Percentiles rank a stretch among this genome's conserved stretches.
phyloP scores from a whole-genome alignment of 176 grass and related monocot species.

The Melocanna baccifera region DNA sequence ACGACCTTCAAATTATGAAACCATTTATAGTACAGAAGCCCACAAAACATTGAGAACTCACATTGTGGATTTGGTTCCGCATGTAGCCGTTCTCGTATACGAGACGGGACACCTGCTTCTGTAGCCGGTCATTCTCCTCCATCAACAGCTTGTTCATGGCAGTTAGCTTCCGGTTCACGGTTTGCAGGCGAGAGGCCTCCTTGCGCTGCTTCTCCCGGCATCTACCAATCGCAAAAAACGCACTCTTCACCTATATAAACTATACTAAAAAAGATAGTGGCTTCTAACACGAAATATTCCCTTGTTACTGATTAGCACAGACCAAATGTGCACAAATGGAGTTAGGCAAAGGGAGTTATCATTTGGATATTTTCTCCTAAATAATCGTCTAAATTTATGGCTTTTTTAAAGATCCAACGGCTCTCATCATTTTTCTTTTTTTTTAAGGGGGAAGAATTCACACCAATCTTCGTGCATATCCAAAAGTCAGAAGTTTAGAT shows the following conservation, averaged over 20 bases:
- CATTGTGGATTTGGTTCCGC: slow-evolving; percentile 72
- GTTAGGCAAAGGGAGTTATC: slow-evolving; percentile 21
- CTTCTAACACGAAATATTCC: slow-evolving; percentile 16
- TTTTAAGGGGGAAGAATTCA: too few relatives aligned
- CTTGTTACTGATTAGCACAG: not conserved
- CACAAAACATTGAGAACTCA: slow-evolving; percentile 17
- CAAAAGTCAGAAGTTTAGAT: too few relatives aligned
- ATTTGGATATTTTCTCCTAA: too few relatives aligned
- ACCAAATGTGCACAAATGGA: slow-evolving; percentile 1
- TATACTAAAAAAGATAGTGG: not conserved
- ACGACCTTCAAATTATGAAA: not conserved
- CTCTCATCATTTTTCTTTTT: too few relatives aligned
- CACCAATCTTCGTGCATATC: too few relatives aligned
- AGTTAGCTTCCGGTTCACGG: slow-evolving; percentile 85
- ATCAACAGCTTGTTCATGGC: slow-evolving; percentile 98
- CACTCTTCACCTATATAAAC: not conserved
- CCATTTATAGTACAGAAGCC: not conserved
- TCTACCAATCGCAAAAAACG: slow-evolving; percentile 42
- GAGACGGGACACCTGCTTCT: slow-evolving; percentile 95
- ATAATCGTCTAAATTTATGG: too few relatives aligned
- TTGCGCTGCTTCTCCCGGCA: slow-evolving; percentile 99
- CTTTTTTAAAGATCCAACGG: too few relatives aligned
- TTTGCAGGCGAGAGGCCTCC: slow-evolving; percentile 90
- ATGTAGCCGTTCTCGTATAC: slow-evolving; percentile 74
- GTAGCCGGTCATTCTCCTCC: slow-evolving; percentile 97